Evolutionary conservation across 2,329 filamentous ascomycete species (phyloP).

Genomic region (Talaromyces amestolkiae): DNA sequence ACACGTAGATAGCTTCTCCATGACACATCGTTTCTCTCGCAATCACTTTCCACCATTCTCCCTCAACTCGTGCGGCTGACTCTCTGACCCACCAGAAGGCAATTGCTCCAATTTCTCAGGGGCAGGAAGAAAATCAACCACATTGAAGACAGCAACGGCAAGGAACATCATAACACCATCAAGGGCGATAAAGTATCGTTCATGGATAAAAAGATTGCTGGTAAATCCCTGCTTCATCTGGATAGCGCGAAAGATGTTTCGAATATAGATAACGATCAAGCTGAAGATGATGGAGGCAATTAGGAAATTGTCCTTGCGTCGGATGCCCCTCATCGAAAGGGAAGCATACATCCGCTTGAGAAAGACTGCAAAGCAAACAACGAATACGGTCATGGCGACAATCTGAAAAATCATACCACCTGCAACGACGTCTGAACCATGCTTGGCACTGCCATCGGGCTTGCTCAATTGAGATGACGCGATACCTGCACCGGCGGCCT

Average conservation of each 20-base stretch:
- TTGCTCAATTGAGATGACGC: constrained; percentile 46
- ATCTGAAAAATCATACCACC: constrained; percentile 61
- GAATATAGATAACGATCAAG: constrained; percentile 46
- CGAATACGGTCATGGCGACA: constrained; percentile 54
- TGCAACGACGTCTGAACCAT: constrained; percentile 50
- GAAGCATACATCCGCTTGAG: background rate
- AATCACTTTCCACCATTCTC: background rate
- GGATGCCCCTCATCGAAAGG: background rate
- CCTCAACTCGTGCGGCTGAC: background rate
- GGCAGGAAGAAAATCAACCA: constrained; percentile 25
- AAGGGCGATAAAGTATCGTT: constrained; percentile 50
- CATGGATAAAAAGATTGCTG: constrained; percentile 50
- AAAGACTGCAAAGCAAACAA: constrained; percentile 29
- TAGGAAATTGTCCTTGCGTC: constrained; percentile 18
- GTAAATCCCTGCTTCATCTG: constrained; percentile 51
- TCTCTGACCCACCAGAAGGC: background rate
- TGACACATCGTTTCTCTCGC: background rate
- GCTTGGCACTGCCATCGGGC: constrained; percentile 45
- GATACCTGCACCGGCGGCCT: constrained; percentile 56
- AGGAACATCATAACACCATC: constrained; percentile 51
- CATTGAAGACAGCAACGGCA: constrained; percentile 45
- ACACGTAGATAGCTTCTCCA: background rate
- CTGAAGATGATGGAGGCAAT: constrained; percentile 41
- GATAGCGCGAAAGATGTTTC: constrained; percentile 51
- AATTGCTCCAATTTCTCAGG: background rate